Evolutionary conservation across 2,329 filamentous ascomycete genomes (phyloP), one percentile per base, ranked within the genome.

Genomic region (Arthrinium phaeospermum): DNA sequence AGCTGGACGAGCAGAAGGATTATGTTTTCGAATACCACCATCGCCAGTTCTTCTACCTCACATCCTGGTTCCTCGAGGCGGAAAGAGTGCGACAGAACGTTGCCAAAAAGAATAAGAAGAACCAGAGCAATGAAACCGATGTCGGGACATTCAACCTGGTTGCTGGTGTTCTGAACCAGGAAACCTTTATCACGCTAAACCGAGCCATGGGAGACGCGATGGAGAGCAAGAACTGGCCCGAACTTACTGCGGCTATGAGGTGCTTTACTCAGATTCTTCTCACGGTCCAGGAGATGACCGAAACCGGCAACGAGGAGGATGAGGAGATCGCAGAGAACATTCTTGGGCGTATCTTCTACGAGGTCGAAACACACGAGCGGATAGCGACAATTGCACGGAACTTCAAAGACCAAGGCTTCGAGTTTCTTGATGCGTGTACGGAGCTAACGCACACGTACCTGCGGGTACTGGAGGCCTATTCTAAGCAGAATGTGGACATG

Each of bases 241-340:
- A 97, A 77, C 83, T 98, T 22, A 94, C 95, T 71, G 92, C 96
- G 0, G 92, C 93, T 68, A 96, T 98, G 91, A 92, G 94, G 71
- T 98, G 95, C 80, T 97, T 98, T 79, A 98, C 95, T 0, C 95
- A 98, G 79, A 96, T 98, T 75, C 86, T 98, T 27, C 87, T 98
- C 37, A 98, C 95, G 0, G 93, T 98, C 2, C 95, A 98, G 78
- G 94, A 97, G 74, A 98, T 99, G 95, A 87, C 91, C 1, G 91
- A 93, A 67, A 96, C 94, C 0, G 88, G 90, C 0, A 89, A 94
- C 44, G 95, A 98, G 74, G 95, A 98, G n/a, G 94, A 99, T 76
- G 93, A 97, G 79, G 96, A 98, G 77, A 98, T 99, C 80, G 96
- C 96, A 0, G 96, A 99, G 80, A 99, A 99, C 77, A 98, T 97